Evolutionary conservation across 768 basidiomycete species (phyloP).

Genomic region (Psilocybe cubensis): DNA sequence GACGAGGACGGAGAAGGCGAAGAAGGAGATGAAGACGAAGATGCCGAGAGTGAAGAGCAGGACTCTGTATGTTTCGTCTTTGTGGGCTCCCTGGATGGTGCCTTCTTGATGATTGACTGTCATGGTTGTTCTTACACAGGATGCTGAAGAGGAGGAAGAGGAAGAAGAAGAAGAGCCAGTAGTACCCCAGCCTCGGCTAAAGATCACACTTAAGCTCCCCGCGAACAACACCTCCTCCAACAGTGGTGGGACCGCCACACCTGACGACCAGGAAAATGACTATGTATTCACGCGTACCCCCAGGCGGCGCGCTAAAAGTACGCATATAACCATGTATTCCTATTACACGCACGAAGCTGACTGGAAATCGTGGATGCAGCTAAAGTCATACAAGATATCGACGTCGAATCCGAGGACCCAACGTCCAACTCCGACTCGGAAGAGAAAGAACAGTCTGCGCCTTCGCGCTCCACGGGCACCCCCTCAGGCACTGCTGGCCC

Average conservation of each 20-base stretch:
- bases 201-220: constrained; percentile 65
- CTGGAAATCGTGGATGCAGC: constrained; percentile 4
- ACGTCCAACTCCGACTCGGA: constrained; percentile 31
- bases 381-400: constrained; percentile 28
- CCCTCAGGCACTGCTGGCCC: constrained; percentile 25
- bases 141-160: constrained; percentile 27
- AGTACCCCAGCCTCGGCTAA: constrained; percentile 48
- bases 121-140: not conserved
- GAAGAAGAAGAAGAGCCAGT: constrained; percentile 29
- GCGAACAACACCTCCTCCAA: constrained; percentile 35
- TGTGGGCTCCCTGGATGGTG: too few species aligned
- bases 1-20: constrained; percentile 39
- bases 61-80: constrained; percentile 11
- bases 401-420: constrained; percentile 44
- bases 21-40: constrained; percentile 10
- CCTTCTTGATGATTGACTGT: not conserved
- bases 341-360: not conserved
- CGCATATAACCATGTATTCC: not conserved
- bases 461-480: constrained; percentile 31
- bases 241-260: constrained; percentile 31
- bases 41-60: constrained; percentile 37
- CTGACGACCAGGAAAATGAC: constrained; percentile 34
- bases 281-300: constrained; percentile 30
- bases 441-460: constrained; percentile 25
- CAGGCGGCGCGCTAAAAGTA: constrained; percentile 27